phyloP scores from a whole-genome alignment of 805 yeast genomes.

The Saccharomycopsis sp. region DNA sequence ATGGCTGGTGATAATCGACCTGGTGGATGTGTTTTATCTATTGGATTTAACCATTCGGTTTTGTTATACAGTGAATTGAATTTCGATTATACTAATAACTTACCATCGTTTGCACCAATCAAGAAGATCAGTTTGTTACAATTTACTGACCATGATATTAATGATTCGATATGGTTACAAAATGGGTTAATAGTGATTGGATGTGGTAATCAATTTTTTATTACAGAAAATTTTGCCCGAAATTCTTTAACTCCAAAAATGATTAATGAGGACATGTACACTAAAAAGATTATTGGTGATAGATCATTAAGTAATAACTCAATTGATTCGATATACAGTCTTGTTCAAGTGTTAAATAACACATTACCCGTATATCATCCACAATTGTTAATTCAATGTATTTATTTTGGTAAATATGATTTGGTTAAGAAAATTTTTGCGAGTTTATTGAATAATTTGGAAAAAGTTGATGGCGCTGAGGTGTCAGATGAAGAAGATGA shows the following conservation, averaged over 20 bases:
- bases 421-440: constrained; percentile 52
- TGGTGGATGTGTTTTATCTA: constrained; percentile 67
- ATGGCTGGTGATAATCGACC: constrained; percentile 33
- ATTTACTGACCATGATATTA: constrained; percentile 74
- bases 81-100: constrained; percentile 78
- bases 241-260: constrained; percentile 40
- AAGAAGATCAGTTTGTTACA: constrained; percentile 63
- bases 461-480: constrained; percentile 36
- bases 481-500: not conserved
- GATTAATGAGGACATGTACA: constrained; percentile 36
- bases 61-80: constrained; percentile 73
- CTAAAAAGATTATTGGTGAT: constrained; percentile 50
- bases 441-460: constrained; percentile 43
- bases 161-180: constrained; percentile 82
- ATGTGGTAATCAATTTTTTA: constrained; percentile 81
- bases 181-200: constrained; percentile 78
- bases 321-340: constrained; percentile 43
- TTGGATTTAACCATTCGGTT: constrained; percentile 64
- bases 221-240: constrained; percentile 51
- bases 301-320: constrained; percentile 27
- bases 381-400: constrained; percentile 68
- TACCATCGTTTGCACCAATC: constrained; percentile 72
- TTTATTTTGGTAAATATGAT: constrained; percentile 53
- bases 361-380: constrained; percentile 90
- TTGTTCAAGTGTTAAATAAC: constrained; percentile 77